Evolutionary conservation across 1,139 yeast genomes (phyloP).

Genomic region (Nakaseomyces delphensis): DNA sequence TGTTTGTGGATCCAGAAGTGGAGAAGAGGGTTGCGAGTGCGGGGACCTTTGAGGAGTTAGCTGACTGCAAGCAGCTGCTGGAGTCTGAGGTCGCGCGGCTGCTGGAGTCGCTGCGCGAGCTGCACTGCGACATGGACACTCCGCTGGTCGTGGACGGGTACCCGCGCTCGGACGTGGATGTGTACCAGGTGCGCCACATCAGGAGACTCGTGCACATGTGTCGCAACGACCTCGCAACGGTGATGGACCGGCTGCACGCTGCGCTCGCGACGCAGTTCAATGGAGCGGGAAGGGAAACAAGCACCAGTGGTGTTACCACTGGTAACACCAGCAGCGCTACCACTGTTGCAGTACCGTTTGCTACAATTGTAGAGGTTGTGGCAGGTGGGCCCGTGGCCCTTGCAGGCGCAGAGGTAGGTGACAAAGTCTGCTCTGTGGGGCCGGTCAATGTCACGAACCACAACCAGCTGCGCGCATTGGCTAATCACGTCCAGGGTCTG

Average conservation of each 20-base stretch:
- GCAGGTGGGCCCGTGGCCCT: slow-evolving; percentile 41
- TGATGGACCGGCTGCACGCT: slow-evolving; percentile 42
- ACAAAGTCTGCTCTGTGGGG: slow-evolving; percentile 47
- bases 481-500: slow-evolving; percentile 14
- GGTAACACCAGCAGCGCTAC: no score
- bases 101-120: slow-evolving; percentile 17
- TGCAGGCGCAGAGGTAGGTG: slow-evolving; percentile 38
- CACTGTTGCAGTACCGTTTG: slow-evolving; percentile 43
- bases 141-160: slow-evolving; percentile 65
- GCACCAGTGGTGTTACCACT: no score
- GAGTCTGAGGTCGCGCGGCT: slow-evolving; percentile 19
- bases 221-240: slow-evolving; percentile 54
- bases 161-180: slow-evolving; percentile 79
- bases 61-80: slow-evolving; percentile 14
- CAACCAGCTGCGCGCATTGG: slow-evolving; percentile 33
- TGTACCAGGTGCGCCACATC: slow-evolving; percentile 51
- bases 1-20: neutral
- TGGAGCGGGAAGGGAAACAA: no score
- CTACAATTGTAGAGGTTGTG: slow-evolving; percentile 42
- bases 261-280: slow-evolving; percentile 40
- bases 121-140: slow-evolving; percentile 53
- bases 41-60: slow-evolving; percentile 4
- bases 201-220: slow-evolving; percentile 58
- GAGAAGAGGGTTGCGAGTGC: neutral
- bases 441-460: slow-evolving; percentile 47